Conservation (phyloP, 805 yeast species). For the Wickerhamomyces chaumierensis region DNA sequence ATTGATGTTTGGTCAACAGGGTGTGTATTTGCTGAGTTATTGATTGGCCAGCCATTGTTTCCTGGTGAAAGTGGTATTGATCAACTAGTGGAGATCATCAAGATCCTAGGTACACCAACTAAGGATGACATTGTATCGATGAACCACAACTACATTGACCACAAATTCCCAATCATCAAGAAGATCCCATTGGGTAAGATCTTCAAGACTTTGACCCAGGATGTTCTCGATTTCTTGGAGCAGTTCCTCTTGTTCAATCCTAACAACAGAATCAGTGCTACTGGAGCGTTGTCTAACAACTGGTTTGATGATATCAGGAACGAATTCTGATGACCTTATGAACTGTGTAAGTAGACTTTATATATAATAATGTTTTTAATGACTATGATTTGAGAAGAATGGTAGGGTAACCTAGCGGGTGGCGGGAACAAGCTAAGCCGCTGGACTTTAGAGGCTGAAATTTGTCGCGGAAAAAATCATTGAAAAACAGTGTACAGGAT, state of each 20-base stretch:
- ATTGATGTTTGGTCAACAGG: slow-evolving; percentile 98
- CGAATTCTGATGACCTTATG: neutral
- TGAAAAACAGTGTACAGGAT: no score
- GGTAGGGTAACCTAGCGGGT: no score
- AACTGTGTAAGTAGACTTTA: no score
- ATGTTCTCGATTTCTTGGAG: slow-evolving; percentile 42
- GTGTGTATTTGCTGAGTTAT: slow-evolving; percentile 95
- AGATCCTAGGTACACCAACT: slow-evolving; percentile 90
- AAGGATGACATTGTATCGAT: slow-evolving; percentile 84
- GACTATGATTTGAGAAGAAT: no score
- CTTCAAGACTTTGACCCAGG: slow-evolving; percentile 41
- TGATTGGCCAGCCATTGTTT: slow-evolving; percentile 91
- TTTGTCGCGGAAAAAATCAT: no score
- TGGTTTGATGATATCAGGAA: slow-evolving; percentile 44
- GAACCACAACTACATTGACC: slow-evolving; percentile 97
- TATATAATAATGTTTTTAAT: no score
- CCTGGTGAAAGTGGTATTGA: slow-evolving; percentile 98
- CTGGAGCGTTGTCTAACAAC: slow-evolving; percentile 36
- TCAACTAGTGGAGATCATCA: slow-evolving; percentile 92
- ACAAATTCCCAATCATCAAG: slow-evolving; percentile 82
- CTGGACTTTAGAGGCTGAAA: no score
- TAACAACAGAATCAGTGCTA: slow-evolving; percentile 46
- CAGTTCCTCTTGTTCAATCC: slow-evolving; percentile 62
- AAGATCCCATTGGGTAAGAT: slow-evolving; percentile 65
- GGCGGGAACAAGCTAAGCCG: no score